phyloP scores from a whole-genome alignment of 129 eudicot genomes.

The carrot (Daucus carota) region DNA sequence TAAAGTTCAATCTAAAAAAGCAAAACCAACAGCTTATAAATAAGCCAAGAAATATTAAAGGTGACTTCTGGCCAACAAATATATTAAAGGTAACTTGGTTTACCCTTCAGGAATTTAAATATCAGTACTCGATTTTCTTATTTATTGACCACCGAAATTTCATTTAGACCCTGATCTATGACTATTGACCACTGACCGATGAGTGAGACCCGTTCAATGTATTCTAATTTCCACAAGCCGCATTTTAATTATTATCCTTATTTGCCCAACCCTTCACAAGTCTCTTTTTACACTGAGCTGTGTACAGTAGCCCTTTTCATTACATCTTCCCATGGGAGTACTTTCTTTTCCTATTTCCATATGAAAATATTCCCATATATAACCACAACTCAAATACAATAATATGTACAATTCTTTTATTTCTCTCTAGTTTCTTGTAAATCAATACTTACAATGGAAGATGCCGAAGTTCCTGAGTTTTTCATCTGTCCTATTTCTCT shows the following conservation, averaged over 20 bases:
- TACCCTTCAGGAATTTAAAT: background rate
- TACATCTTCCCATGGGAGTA: background rate
- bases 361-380: background rate
- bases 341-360: background rate
- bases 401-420: background rate
- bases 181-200: background rate
- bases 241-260: background rate
- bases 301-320: background rate
- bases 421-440: background rate
- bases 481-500: slow-evolving; percentile 88
- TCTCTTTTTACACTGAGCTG: background rate
- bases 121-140: background rate
- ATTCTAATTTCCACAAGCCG: background rate
- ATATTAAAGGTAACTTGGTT: background rate
- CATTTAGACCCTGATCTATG: background rate
- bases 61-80: too few species aligned
- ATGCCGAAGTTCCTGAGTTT: slow-evolving; percentile 54
- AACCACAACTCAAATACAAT: background rate
- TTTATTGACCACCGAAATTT: slow-evolving; percentile 4
- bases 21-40: too few species aligned
- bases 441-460: slow-evolving; percentile 23
- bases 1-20: too few species aligned
- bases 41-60: too few species aligned
- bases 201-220: background rate
- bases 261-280: background rate